A percentile compares a stretch with the other conserved stretches of the same genome.
Evolutionary conservation across 2,329 filamentous ascomycete genomes (phyloP).

Genomic region (Thermomyces lanuginosus): DNA sequence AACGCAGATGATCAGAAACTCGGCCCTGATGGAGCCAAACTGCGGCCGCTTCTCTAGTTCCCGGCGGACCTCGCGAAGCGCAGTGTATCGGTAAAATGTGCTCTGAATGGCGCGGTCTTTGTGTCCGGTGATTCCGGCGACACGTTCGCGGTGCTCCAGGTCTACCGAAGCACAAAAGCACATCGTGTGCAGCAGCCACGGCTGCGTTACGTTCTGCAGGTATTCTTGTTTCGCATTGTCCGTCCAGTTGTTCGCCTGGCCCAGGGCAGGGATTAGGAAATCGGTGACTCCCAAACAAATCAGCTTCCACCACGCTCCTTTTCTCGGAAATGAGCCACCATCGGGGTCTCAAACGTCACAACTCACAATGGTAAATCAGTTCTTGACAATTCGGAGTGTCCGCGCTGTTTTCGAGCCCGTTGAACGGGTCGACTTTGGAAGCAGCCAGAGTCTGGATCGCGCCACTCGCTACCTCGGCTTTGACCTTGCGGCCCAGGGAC

Average conservation of each 20-base stretch:
- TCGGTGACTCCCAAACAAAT: constrained; percentile 1
- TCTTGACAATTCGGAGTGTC: constrained; percentile 3
- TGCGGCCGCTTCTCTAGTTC: constrained; percentile 1
- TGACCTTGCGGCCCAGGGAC: no score
- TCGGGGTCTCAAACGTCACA: no score
- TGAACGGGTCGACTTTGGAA: constrained; percentile 2
- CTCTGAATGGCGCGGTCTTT: no score
- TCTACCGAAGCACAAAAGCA: constrained; percentile 6
- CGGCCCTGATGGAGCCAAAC: constrained; percentile 1
- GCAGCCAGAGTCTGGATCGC: constrained; percentile 2
- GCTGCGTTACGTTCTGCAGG: constrained; percentile 2
- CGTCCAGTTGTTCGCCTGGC: constrained; percentile 2
- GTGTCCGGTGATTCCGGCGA: no score
- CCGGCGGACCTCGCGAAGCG: constrained; percentile 4
- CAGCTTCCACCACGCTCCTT: neutral
- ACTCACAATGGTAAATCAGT: constrained; percentile 5
- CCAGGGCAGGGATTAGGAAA: constrained; percentile 3
- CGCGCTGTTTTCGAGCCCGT: neutral
- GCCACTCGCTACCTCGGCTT: neutral
- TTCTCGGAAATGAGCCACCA: neutral
- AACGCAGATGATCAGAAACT: constrained; percentile 5
- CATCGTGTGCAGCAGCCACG: constrained; percentile 4
- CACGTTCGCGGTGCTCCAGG: constrained; percentile 5
- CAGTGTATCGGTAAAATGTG: constrained; percentile 4
- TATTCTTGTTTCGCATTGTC: constrained; percentile 3